These are phyloP conservation scores for Crithidia fasciculata DNA, from an alignment of 208 protist species.

Conservation along the genomic window DNA sequence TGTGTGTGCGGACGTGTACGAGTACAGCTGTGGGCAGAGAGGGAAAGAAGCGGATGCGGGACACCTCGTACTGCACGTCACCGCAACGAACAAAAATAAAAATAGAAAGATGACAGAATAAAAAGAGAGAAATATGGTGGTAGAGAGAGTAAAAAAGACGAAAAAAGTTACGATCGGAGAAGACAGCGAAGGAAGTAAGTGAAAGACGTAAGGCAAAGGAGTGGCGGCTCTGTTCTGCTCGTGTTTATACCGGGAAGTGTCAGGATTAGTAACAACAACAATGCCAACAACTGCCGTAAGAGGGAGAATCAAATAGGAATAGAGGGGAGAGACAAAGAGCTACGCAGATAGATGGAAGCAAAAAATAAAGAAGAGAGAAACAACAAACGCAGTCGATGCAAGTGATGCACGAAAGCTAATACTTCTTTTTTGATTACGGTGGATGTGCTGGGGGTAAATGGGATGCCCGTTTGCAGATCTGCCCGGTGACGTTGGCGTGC, in stretches of 20 bases:
- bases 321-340: too few relatives aligned
- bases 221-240: too few relatives aligned
- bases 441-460: neutral
- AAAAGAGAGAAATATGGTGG: neutral
- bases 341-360: neutral
- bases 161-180: neutral
- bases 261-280: too few relatives aligned
- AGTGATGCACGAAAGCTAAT: neutral
- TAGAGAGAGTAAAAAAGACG: constrained; percentile 4
- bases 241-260: too few relatives aligned
- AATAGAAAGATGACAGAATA: neutral
- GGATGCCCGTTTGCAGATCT: too few relatives aligned
- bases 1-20: too few relatives aligned
- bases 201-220: too few relatives aligned
- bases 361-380: constrained; percentile 5
- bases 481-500: too few relatives aligned
- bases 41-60: neutral
- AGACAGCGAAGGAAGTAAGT: too few relatives aligned
- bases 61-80: neutral
- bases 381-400: neutral
- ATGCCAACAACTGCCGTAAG: too few relatives aligned
- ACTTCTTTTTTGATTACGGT: constrained; percentile 1
- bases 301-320: too few relatives aligned
- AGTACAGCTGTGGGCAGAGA: too few relatives aligned
- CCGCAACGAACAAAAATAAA: neutral